Conservation (phyloP, 805 yeast genomes). For the Barnettozyma siamensis region DNA sequence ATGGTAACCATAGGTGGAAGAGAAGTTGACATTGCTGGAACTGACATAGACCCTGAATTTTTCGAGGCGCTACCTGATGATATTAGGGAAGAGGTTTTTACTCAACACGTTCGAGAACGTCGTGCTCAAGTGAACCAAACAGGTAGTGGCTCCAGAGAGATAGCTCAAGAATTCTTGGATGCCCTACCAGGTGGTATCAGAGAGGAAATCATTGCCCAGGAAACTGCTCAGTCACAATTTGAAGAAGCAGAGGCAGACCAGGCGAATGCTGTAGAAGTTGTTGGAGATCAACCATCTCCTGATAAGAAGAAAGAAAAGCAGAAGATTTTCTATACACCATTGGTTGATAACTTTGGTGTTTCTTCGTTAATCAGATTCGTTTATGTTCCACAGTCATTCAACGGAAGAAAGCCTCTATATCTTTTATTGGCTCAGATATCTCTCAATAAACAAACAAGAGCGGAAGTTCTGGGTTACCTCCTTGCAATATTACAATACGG, state of each 20-base stretch:
- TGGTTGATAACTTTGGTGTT: slow-evolving; percentile 71
- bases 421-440: slow-evolving; percentile 64
- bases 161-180: slow-evolving; percentile 73
- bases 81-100: slow-evolving; percentile 86
- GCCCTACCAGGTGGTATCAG: slow-evolving; percentile 70
- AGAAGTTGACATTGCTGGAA: slow-evolving; percentile 79
- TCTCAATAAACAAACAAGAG: slow-evolving; percentile 69
- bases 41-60: slow-evolving; percentile 90
- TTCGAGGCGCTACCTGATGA: slow-evolving; percentile 87
- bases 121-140: slow-evolving; percentile 47
- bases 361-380: slow-evolving; percentile 65
- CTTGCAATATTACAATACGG: slow-evolving; percentile 74
- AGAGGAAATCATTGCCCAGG: slow-evolving; percentile 56
- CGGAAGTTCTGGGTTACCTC: slow-evolving; percentile 65
- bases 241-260: slow-evolving; percentile 12
- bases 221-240: slow-evolving; percentile 25
- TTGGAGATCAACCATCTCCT: slow-evolving; percentile 1
- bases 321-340: slow-evolving; percentile 49
- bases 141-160: slow-evolving; percentile 50
- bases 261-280: slow-evolving; percentile 3
- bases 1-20: slow-evolving; percentile 70
- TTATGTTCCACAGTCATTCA: slow-evolving; percentile 65
- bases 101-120: slow-evolving; percentile 76
- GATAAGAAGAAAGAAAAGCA: slow-evolving; percentile 28
- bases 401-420: slow-evolving; percentile 57